Evolutionary conservation across 2,329 filamentous ascomycete species (phyloP), one percentile per base, ranked within the genome.

Genomic region (Sarocladium brachiariae): DNA sequence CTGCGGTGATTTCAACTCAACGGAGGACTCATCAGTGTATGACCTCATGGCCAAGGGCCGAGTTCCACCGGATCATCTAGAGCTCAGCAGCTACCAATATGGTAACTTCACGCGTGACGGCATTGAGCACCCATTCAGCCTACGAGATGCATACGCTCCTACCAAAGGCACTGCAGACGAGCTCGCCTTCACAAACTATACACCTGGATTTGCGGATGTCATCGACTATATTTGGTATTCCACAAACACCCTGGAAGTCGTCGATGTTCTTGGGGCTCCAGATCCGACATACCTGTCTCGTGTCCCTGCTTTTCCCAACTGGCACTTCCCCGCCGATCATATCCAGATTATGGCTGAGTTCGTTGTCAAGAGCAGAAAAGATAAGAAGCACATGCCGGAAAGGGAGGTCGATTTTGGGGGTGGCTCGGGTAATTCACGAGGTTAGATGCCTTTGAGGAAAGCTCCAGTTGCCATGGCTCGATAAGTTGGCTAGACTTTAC

Each of bases 151-250:
- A 2, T 99, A 99, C 66, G 81, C 81, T 31, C 81, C 87, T 55
- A 85, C 95, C 49, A 86, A 86, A 55, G 86, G 92, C 63, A 83
- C 93, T 31, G 83, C 84, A 6, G 87, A 90, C 52, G 89, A 96
- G 64, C 73, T 97, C 59, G 83, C 83, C 4, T 99, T 96, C 67
- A 99, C 93, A 43, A 99, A 99, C 69, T 99, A 97, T 69, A 95
- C 90, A 13, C 91, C 93, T 1, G 83, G 83, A n/a, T 99, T 96
- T 70, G 81, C 82, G 49, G 91, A 90, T 55, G 88, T 95, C 52
- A 87, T 99, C 58, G 93, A 99, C 66, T 96, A 97, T 68, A 89
- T 99, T 61, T 97, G 91, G 90, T 99, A 95, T 70, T 91, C 90
- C 51, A 92, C 89, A 52, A 96, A 93, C 67, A 83, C 86, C 19